Conservation (phyloP, 768 basidiomycete species). For the Mycena epipterygia region DNA sequence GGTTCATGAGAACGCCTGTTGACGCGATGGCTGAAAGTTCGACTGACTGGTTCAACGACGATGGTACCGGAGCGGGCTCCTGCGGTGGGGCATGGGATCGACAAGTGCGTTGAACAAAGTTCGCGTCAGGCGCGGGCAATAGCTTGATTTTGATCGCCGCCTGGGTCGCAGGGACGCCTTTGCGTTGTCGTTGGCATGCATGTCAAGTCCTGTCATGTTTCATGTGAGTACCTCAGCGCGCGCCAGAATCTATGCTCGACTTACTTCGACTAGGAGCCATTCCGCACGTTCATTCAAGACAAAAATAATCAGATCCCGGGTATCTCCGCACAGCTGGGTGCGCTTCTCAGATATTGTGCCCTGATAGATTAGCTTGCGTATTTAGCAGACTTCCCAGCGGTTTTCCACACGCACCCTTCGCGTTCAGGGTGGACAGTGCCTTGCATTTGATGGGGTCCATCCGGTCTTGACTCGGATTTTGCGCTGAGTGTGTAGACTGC, state of each 20-base stretch:
- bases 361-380: not conserved
- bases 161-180: not conserved
- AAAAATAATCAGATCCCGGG: not conserved
- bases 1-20: not conserved
- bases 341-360: not conserved
- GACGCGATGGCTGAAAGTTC: not conserved
- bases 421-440: not conserved
- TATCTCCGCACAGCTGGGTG: not conserved
- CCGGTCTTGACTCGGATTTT: not conserved
- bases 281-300: not conserved
- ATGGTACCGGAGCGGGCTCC: not conserved
- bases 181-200: not conserved
- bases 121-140: constrained; percentile 4
- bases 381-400: not conserved
- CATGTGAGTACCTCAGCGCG: not conserved
- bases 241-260: not conserved
- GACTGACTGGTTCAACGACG: not conserved
- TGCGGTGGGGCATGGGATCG: constrained; percentile 2
- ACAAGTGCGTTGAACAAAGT: not conserved
- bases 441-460: too few species aligned
- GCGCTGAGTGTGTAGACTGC: not conserved
- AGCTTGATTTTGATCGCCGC: constrained; percentile 23
- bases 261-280: not conserved
- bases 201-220: not conserved
- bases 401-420: not conserved